These are phyloP conservation scores for Chrysoporthe cubensis DNA, from an alignment of 2,329 filamentous ascomycete species.

Conservation along the genomic window DNA sequence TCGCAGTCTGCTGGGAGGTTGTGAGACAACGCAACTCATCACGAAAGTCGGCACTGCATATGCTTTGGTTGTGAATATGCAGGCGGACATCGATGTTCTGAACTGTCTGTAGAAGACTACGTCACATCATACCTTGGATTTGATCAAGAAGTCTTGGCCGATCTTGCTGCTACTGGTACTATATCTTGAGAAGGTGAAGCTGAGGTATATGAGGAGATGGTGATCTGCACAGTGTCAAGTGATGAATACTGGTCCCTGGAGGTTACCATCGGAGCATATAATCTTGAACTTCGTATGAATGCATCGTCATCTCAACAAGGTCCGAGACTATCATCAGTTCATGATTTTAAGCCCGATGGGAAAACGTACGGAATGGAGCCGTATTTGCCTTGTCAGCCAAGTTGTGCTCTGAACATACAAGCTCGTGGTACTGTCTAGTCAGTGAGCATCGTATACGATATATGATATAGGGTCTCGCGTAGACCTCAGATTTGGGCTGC, in stretches of 20 bases:
- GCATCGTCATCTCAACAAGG: not conserved
- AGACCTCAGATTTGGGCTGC: not conserved
- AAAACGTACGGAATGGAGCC: not conserved
- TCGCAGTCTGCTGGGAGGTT: no score
- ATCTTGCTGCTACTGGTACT: not conserved
- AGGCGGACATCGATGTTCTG: no score
- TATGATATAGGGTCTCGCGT: not conserved
- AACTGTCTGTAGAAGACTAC: no score
- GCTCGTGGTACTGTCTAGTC: not conserved
- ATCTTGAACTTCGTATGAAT: not conserved
- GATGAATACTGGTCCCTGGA: not conserved
- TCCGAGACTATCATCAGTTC: not conserved
- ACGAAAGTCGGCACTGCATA: no score
- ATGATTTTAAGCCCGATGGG: not conserved
- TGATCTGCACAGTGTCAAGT: constrained; percentile 1
- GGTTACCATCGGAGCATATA: not conserved
- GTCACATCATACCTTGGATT: not conserved
- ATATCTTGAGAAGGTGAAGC: no score
- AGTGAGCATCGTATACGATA: not conserved
- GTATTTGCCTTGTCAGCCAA: not conserved
- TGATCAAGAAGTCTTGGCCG: not conserved
- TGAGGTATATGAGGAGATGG: not conserved
- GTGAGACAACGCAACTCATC: no score
- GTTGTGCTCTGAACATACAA: not conserved
- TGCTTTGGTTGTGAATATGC: no score